These are phyloP conservation scores for Exophiala calicioides DNA, from an alignment of 2,329 filamentous ascomycete species.

Conservation along the genomic window DNA sequence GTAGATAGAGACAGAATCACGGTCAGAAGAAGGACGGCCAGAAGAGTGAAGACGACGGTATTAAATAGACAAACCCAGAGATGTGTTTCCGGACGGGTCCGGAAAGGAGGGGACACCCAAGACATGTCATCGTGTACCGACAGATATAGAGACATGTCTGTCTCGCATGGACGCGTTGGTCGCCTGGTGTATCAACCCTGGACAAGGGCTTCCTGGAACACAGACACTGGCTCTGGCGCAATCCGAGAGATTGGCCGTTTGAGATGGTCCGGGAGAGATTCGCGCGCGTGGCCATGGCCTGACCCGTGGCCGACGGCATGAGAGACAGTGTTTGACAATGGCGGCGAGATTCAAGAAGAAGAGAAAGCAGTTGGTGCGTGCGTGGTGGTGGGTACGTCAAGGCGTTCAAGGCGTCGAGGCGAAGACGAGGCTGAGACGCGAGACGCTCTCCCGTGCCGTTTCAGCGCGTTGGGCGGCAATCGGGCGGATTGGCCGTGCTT, in stretches of 20 bases:
- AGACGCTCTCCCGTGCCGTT: slow-evolving; percentile 3
- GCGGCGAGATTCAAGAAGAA: slow-evolving; percentile 3
- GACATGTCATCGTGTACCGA: too few species aligned
- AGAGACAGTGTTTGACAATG: slow-evolving; percentile 16
- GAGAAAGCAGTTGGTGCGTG: slow-evolving; percentile 2
- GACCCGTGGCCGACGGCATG: slow-evolving; percentile 12
- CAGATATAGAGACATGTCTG: too few species aligned
- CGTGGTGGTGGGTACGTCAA: too few species aligned
- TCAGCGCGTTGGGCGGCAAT: not conserved
- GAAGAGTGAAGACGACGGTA: too few species aligned
- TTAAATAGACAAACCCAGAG: too few species aligned
- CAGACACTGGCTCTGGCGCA: slow-evolving; percentile 4
- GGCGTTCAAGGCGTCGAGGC: not conserved
- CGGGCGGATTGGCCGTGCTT: slow-evolving; percentile 11
- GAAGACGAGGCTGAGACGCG: slow-evolving; percentile 12
- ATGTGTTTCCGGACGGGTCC: too few species aligned
- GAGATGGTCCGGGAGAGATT: slow-evolving; percentile 9
- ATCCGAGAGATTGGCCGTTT: slow-evolving; percentile 16
- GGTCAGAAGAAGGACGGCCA: too few species aligned
- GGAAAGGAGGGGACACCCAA: too few species aligned
- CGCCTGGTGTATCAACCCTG: too few species aligned
- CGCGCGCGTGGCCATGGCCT: slow-evolving; percentile 7
- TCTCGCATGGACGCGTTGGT: too few species aligned
- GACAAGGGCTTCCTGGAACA: too few species aligned
- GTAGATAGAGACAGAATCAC: not conserved